A percentile compares a stretch with the other conserved stretches of the same genome.
Evolutionary conservation across 352 stramenopile genomes (phyloP).

Genomic region (Phytophthora constricta): DNA sequence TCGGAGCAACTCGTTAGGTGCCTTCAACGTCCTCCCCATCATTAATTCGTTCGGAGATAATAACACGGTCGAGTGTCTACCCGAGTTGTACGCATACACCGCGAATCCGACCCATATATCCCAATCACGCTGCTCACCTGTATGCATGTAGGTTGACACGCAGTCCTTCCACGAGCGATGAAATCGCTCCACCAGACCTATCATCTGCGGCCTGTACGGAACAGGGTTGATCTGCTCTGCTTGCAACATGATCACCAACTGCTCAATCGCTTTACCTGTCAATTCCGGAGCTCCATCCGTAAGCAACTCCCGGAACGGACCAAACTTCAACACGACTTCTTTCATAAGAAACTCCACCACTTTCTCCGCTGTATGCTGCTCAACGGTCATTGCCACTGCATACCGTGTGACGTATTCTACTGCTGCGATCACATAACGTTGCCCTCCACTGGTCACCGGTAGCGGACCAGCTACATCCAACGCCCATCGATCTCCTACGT

Average conservation of each 20-base stretch:
- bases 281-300: too few species aligned
- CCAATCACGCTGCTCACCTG: background rate
- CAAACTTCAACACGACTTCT: too few species aligned
- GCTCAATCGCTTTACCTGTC: too few species aligned
- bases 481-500: conserved; percentile 23
- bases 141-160: background rate
- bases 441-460: background rate
- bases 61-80: background rate
- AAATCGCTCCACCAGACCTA: background rate
- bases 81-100: conserved; percentile 8
- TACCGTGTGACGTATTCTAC: conserved; percentile 5
- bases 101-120: background rate
- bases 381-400: background rate
- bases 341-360: too few species aligned
- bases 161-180: too few species aligned
- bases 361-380: too few species aligned
- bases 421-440: conserved; percentile 20
- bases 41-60: conserved; percentile 8
- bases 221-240: too few species aligned
- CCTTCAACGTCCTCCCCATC: background rate
- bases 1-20: background rate
- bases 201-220: conserved; percentile 3
- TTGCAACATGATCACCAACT: too few species aligned
- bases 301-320: too few species aligned
- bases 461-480: too few species aligned